Evolutionary conservation across 2,329 filamentous ascomycete genomes (phyloP).

Genomic region (Lachnellula arida): DNA sequence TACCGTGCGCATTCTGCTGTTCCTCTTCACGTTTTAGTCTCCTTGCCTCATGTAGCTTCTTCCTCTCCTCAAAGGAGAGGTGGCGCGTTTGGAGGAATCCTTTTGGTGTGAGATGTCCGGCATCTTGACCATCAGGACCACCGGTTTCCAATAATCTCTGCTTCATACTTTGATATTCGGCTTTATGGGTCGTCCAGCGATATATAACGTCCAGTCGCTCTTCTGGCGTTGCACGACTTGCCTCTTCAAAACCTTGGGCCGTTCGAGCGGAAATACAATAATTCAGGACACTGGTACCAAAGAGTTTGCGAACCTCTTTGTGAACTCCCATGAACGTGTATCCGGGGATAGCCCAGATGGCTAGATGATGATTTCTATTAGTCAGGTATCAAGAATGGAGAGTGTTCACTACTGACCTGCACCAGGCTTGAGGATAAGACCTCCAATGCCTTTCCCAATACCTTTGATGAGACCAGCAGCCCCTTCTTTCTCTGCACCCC

Average conservation of each 20-base stretch:
- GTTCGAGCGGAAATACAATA: slow-evolving; percentile 77
- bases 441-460: slow-evolving; percentile 77
- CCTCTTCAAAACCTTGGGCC: slow-evolving; percentile 68
- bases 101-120: slow-evolving; percentile 28
- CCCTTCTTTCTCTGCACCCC: slow-evolving; percentile 63
- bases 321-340: slow-evolving; percentile 81
- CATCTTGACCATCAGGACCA: slow-evolving; percentile 25
- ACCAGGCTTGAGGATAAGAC: slow-evolving; percentile 75
- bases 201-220: slow-evolving; percentile 61
- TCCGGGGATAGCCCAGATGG: slow-evolving; percentile 67
- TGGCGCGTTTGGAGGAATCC: slow-evolving; percentile 48
- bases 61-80: slow-evolving; percentile 47
- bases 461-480: slow-evolving; percentile 68
- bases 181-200: slow-evolving; percentile 42
- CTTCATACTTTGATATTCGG: slow-evolving; percentile 35
- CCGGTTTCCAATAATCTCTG: slow-evolving; percentile 31
- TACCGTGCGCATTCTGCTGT: slow-evolving; percentile 19
- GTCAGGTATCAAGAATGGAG: background rate
- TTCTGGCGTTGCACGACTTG: slow-evolving; percentile 46
- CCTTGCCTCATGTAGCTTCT: slow-evolving; percentile 45
- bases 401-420: slow-evolving; percentile 50
- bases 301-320: slow-evolving; percentile 67
- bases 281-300: slow-evolving; percentile 67
- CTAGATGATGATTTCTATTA: slow-evolving; percentile 31
- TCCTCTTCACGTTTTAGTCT: slow-evolving; percentile 32